These are phyloP conservation scores for Eutrema salsugineum DNA, from an alignment of 441 rosid species.

Conservation along the genomic window DNA sequence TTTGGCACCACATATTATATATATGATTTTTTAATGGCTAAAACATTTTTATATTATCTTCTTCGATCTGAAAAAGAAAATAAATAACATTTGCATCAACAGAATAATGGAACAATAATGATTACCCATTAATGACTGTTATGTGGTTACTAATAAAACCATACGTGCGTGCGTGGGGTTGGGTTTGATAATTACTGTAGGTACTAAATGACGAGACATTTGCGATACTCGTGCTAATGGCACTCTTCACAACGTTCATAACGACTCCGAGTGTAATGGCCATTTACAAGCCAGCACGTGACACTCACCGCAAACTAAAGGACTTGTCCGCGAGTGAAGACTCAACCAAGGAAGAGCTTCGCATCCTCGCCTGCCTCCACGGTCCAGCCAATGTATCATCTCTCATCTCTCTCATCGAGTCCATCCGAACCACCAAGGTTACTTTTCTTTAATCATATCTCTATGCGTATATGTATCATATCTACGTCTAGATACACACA, in stretches of 20 bases:
- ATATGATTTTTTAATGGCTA: too few species aligned
- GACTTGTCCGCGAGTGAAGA: conserved; percentile 34
- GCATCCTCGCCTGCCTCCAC: conserved; percentile 68
- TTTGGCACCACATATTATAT: not conserved
- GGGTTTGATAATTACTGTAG: conserved; percentile 33
- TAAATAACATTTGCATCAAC: not conserved
- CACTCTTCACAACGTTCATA: conserved; percentile 77
- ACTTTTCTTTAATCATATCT: not conserved
- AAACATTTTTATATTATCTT: too few species aligned
- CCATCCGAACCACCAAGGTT: conserved; percentile 49
- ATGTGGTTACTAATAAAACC: not conserved
- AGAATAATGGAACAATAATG: not conserved
- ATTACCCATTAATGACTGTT: conserved; percentile 7
- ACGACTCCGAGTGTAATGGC: conserved; percentile 74
- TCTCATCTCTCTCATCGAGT: conserved; percentile 59
- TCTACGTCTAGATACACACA: not conserved
- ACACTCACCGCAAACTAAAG: conserved; percentile 41
- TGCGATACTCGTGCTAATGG: conserved; percentile 74
- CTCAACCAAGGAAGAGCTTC: conserved; percentile 41
- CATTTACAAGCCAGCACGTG: conserved; percentile 60
- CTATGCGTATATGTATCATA: not conserved
- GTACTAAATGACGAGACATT: conserved; percentile 70
- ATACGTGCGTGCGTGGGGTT: not conserved
- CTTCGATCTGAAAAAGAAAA: not conserved
- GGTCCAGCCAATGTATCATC: conserved; percentile 61